phyloP scores from a whole-genome alignment of 2,329 filamentous ascomycete species.

The Fusarium ramigenum region DNA sequence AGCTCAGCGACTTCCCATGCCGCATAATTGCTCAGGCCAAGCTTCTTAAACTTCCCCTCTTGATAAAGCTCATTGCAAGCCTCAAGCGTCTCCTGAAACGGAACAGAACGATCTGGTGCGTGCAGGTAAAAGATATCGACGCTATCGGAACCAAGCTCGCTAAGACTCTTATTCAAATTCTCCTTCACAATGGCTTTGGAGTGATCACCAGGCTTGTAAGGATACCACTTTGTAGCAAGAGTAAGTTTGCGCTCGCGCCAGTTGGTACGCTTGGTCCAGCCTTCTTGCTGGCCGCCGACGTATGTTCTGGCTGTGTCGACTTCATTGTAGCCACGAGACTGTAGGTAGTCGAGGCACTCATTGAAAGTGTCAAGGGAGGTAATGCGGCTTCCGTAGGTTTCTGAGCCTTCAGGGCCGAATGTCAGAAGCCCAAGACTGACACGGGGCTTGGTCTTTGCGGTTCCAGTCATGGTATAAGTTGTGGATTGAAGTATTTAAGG shows the following conservation, averaged over 20 bases:
- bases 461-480: not conserved
- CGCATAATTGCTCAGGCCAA: constrained; percentile 78
- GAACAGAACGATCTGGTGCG: constrained; percentile 65
- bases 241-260: constrained; percentile 73
- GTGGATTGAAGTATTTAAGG: not conserved
- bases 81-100: constrained; percentile 75
- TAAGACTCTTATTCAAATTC: not conserved
- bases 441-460: not conserved
- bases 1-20: constrained; percentile 80
- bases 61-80: constrained; percentile 76
- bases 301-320: constrained; percentile 78
- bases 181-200: not conserved
- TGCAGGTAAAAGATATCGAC: constrained; percentile 47
- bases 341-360: not conserved
- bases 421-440: constrained; percentile 15
- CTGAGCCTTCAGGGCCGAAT: not conserved
- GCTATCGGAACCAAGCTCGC: not conserved
- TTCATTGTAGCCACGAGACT: constrained; percentile 60
- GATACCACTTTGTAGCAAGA: constrained; percentile 69
- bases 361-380: not conserved
- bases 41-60: constrained; percentile 74
- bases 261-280: constrained; percentile 72
- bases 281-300: constrained; percentile 69
- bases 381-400: not conserved
- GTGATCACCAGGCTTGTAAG: not conserved